Conservation (phyloP, 345 rosid species). For the Brassica rapa region DNA sequence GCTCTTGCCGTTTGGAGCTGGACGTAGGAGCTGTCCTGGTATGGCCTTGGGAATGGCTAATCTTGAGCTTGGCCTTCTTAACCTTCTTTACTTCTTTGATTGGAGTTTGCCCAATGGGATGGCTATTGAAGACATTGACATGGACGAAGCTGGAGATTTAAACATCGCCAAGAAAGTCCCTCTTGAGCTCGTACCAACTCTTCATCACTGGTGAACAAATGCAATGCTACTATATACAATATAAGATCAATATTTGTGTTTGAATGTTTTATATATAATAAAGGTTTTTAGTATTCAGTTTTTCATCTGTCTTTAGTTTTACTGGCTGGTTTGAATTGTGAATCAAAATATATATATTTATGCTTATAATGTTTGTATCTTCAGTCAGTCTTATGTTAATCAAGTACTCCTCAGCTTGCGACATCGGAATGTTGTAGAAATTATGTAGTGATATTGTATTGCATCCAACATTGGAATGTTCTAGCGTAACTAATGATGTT, state of each 20-base stretch:
- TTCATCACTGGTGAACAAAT: not conserved
- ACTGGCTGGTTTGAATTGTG: not conserved
- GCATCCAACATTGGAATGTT: not conserved
- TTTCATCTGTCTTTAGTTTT: not conserved
- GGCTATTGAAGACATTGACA: not conserved
- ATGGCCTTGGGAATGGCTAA: not conserved
- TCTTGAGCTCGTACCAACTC: not conserved
- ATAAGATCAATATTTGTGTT: not conserved
- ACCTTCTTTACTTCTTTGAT: not conserved
- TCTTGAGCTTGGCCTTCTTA: not conserved
- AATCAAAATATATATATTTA: not conserved
- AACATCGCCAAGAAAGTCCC: constrained; percentile 2
- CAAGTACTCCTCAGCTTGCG: not conserved
- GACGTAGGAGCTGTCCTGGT: not conserved
- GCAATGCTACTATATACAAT: not conserved
- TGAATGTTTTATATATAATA: not conserved
- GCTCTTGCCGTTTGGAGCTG: not conserved
- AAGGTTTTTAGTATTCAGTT: not conserved
- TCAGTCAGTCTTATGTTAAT: not conserved
- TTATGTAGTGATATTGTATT: not conserved
- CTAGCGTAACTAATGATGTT: not conserved
- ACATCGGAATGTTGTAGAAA: not conserved
- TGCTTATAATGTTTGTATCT: not conserved
- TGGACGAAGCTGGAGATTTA: not conserved
- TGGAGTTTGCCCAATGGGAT: not conserved